These are phyloP conservation scores for Macadamia integrifolia DNA, from an alignment of 164 flowering plant genomes.

Conservation along the genomic window DNA sequence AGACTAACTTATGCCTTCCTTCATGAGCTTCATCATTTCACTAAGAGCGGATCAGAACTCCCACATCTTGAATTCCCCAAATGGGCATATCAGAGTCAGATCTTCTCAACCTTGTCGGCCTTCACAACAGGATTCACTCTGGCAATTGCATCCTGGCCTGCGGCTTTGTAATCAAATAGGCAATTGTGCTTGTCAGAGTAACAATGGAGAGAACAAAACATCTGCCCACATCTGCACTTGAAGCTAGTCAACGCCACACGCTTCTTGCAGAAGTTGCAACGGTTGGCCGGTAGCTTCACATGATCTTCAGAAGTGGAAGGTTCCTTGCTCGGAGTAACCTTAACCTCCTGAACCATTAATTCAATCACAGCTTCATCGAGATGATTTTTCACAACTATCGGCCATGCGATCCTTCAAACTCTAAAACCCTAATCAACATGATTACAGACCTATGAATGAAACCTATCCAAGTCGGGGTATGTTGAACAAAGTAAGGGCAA, in stretches of 20 bases:
- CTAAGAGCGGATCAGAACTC: too few species aligned
- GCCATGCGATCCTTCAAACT: too few species aligned
- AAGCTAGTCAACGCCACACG: slow-evolving; percentile 33
- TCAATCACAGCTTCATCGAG: too few species aligned
- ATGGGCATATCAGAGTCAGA: slow-evolving; percentile 4
- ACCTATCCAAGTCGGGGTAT: too few species aligned
- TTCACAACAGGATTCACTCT: slow-evolving; percentile 22
- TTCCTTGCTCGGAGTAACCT: background rate
- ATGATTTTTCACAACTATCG: too few species aligned
- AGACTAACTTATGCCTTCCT: slow-evolving; percentile 6
- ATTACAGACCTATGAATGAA: too few species aligned
- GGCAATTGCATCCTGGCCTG: slow-evolving; percentile 25
- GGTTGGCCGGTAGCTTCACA: slow-evolving; percentile 2
- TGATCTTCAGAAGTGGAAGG: slow-evolving; percentile 14
- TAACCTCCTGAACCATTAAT: background rate
- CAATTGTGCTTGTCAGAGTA: slow-evolving; percentile 33
- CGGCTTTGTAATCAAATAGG: slow-evolving; percentile 22
- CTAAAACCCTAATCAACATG: too few species aligned
- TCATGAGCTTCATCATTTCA: background rate
- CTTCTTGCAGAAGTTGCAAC: slow-evolving; percentile 25
- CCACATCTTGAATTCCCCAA: too few species aligned
- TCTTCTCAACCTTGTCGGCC: slow-evolving; percentile 19
- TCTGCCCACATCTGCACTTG: slow-evolving; percentile 29
- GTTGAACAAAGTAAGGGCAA: too few species aligned
- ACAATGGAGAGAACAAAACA: slow-evolving; percentile 28